These are phyloP conservation scores for Spergularia marina DNA, from an alignment of 148 eudicot species.

Conservation along the genomic window DNA sequence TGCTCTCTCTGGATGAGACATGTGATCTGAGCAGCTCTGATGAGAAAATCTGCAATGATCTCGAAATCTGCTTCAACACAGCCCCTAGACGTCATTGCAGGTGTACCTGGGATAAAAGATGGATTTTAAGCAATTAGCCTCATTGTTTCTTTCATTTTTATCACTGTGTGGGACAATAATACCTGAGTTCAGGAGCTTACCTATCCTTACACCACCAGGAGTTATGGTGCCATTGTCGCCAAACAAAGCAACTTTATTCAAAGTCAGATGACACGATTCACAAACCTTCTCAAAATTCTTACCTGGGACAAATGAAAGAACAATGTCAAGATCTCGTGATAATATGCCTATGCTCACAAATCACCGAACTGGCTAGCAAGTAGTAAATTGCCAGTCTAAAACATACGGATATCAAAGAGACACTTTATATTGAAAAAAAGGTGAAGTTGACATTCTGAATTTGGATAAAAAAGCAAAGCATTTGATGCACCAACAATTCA, in stretches of 20 bases:
- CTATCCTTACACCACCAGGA: slow-evolving; percentile 66
- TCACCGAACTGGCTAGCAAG: neutral
- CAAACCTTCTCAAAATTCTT: slow-evolving; percentile 86
- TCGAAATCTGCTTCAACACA: slow-evolving; percentile 85
- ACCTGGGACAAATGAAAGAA: slow-evolving; percentile 38
- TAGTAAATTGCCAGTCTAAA: neutral
- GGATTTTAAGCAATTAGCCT: neutral
- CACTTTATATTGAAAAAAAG: neutral
- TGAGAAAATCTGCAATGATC: slow-evolving; percentile 72
- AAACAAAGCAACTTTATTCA: slow-evolving; percentile 71
- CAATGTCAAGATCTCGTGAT: neutral
- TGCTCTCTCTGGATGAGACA: slow-evolving; percentile 56
- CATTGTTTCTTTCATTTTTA: neutral
- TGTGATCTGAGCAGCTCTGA: slow-evolving; percentile 73
- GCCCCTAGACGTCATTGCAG: slow-evolving; percentile 98
- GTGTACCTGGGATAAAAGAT: slow-evolving; percentile 54
- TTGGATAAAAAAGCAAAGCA: too few species aligned
- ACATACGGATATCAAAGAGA: neutral
- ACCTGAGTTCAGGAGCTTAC: slow-evolving; percentile 29
- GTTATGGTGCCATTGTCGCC: slow-evolving; percentile 79
- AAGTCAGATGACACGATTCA: slow-evolving; percentile 81
- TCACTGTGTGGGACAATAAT: neutral
- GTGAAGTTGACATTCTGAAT: too few species aligned
- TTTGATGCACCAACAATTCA: too few species aligned
- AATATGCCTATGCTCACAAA: neutral